Evolutionary conservation across 495 filamentous ascomycete genomes (phyloP).

Genomic region (Hypoxylon intermedium): DNA sequence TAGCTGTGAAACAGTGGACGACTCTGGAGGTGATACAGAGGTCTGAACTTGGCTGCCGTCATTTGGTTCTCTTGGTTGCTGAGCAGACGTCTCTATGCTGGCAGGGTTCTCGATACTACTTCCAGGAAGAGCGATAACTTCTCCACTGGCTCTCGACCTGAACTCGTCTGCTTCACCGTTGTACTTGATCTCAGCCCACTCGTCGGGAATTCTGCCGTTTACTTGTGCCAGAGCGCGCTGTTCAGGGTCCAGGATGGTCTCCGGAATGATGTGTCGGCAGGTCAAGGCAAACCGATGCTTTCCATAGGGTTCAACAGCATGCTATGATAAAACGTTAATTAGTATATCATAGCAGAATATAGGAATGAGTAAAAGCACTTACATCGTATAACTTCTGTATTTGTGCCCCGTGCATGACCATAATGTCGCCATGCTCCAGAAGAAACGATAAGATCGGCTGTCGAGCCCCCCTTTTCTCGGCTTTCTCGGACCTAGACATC

Average conservation of each 20-base stretch:
- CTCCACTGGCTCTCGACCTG: neutral
- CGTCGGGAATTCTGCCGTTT: constrained; percentile 47
- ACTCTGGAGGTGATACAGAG: too few relatives aligned
- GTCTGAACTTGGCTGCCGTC: too few relatives aligned
- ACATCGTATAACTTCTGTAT: constrained; percentile 80
- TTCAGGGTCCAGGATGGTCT: constrained; percentile 44
- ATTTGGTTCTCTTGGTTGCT: too few relatives aligned
- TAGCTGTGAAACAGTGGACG: too few relatives aligned
- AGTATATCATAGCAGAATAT: constrained; percentile 12
- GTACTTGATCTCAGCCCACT: constrained; percentile 25
- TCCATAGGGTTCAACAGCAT: constrained; percentile 63
- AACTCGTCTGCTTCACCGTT: constrained; percentile 24
- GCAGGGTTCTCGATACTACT: too few relatives aligned
- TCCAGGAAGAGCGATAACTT: neutral
- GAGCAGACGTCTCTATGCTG: neutral
- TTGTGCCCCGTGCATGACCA: constrained; percentile 78
- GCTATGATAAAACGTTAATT: constrained; percentile 52
- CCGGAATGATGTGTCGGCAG: constrained; percentile 58
- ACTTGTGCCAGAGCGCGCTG: constrained; percentile 37
- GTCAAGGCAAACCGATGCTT: constrained; percentile 73
- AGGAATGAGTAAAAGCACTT: constrained; percentile 29
- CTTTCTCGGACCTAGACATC: constrained; percentile 67
- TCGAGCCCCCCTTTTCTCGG: constrained; percentile 25
- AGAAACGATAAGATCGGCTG: constrained; percentile 44
- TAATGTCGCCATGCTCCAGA: constrained; percentile 78